phyloP scores from a whole-genome alignment of 2,329 filamentous ascomycete species.

The Cytospora schulzeri region DNA sequence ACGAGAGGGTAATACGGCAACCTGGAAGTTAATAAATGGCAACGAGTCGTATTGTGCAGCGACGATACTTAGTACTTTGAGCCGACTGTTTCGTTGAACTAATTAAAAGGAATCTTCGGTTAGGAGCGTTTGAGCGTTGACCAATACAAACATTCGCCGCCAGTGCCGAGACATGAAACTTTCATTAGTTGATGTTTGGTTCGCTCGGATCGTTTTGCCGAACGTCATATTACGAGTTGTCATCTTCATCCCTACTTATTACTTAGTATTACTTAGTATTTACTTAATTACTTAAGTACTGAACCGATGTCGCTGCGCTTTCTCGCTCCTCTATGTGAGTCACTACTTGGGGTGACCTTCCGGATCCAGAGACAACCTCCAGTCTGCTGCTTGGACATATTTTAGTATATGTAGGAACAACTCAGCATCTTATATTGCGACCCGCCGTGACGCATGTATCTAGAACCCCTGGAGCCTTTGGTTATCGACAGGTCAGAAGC shows the following conservation, averaged over 20 bases:
- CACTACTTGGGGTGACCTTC: neutral
- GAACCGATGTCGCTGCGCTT: neutral
- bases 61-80: too few relatives aligned
- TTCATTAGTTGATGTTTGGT: neutral
- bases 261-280: too few relatives aligned
- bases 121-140: neutral
- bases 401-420: neutral
- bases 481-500: neutral
- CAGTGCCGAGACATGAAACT: neutral
- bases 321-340: neutral
- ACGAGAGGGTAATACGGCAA: too few relatives aligned
- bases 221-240: neutral
- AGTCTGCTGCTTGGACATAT: neutral
- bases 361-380: neutral
- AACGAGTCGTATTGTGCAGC: constrained; percentile 18
- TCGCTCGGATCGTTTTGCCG: neutral
- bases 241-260: neutral
- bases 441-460: neutral
- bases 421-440: neutral
- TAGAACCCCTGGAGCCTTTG: neutral
- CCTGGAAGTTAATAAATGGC: neutral
- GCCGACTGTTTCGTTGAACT: neutral
- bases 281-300: too few relatives aligned
- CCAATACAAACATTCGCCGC: neutral
- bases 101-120: neutral